Evolutionary conservation across 1,139 yeast species (phyloP).

Genomic region (Sugiyamaella neomexicana): DNA sequence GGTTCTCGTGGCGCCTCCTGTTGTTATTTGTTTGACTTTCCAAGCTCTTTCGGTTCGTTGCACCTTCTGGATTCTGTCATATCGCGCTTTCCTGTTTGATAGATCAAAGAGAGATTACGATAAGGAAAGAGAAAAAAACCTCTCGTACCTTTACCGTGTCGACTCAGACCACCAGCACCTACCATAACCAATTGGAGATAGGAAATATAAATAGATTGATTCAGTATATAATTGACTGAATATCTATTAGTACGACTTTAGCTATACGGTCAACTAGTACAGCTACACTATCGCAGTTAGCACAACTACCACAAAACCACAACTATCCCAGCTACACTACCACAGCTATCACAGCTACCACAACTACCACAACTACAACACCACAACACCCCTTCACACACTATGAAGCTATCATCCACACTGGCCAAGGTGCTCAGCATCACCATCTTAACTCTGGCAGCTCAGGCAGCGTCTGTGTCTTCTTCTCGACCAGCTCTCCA

Average conservation of each 20-base stretch:
- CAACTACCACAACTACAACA: no score
- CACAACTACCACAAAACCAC: no score
- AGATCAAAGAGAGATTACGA: neutral
- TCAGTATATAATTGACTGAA: neutral
- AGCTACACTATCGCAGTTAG: no score
- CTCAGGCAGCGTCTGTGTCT: conserved; percentile 4
- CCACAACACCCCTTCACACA: no score
- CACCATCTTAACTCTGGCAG: neutral
- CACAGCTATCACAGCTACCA: no score
- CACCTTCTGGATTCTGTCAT: neutral
- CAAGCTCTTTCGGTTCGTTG: neutral
- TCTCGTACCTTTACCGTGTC: no score
- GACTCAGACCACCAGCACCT: no score
- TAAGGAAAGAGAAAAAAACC: neutral
- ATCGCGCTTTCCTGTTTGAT: neutral
- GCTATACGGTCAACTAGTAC: no score
- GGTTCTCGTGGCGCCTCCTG: neutral
- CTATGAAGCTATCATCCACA: neutral
- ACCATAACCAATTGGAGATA: no score
- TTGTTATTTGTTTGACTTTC: neutral
- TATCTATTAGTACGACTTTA: no score
- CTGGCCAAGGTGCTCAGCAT: neutral
- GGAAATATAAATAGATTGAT: no score
- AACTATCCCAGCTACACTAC: no score
- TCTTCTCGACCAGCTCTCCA: conserved; percentile 36